A percentile compares a stretch with the other conserved stretches of the same genome.
These are phyloP conservation scores for Diaporthe helianthi DNA, from an alignment of 2,329 filamentous ascomycete genomes.

Conservation along the genomic window DNA sequence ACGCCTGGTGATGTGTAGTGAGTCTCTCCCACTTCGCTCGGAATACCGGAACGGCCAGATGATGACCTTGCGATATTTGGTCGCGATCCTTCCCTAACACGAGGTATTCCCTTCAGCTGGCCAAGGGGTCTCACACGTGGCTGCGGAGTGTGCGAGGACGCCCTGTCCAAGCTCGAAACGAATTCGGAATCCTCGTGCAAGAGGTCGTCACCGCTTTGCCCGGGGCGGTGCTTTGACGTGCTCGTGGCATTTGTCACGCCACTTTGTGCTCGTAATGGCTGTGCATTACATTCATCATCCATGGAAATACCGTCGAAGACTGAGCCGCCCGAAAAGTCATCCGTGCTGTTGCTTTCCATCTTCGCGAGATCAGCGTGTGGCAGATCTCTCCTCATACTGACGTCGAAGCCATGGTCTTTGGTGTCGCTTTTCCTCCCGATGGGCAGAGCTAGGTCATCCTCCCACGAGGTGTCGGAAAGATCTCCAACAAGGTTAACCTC, in stretches of 20 bases:
- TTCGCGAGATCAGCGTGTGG: background rate
- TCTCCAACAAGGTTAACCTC: background rate
- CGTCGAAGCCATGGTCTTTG: background rate
- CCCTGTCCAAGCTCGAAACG: background rate
- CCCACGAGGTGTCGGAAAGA: background rate
- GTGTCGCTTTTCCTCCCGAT: background rate
- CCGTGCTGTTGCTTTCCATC: slow-evolving; percentile 14
- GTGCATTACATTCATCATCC: background rate
- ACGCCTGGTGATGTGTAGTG: background rate
- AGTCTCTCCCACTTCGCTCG: background rate
- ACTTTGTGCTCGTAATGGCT: background rate
- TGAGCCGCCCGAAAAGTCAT: slow-evolving; percentile 2
- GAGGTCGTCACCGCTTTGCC: background rate
- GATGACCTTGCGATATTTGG: no score
- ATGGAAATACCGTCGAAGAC: background rate
- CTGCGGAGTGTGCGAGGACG: background rate
- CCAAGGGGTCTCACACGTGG: background rate
- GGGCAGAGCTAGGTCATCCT: background rate
- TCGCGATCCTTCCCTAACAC: background rate
- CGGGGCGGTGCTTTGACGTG: background rate
- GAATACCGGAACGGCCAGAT: background rate
- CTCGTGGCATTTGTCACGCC: no score
- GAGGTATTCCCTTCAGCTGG: background rate
- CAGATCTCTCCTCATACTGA: background rate
- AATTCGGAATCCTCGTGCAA: background rate